phyloP scores from a whole-genome alignment of 108 stramenopile genomes.

The Cyclotella atomus region DNA sequence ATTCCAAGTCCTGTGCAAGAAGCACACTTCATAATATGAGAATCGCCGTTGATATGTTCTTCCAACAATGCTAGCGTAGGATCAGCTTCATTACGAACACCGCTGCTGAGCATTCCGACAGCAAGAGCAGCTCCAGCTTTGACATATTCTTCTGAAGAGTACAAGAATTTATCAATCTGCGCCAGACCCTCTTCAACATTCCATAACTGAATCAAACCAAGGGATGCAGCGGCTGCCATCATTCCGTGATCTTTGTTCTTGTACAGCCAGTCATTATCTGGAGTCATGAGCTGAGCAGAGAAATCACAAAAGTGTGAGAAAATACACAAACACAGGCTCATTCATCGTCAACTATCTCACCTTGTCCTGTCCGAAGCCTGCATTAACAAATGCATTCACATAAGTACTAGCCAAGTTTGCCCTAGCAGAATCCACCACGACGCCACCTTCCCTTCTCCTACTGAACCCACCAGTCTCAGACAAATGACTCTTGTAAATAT shows the following conservation, averaged over 20 bases:
- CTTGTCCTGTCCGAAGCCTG: slow-evolving; percentile 96
- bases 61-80: slow-evolving; percentile 94
- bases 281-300: slow-evolving; percentile 69
- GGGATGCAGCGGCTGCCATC: slow-evolving; percentile 96
- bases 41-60: slow-evolving; percentile 90
- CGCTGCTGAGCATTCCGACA: slow-evolving; percentile 94
- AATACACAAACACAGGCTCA: not conserved
- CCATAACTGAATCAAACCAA: slow-evolving; percentile 97
- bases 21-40: slow-evolving; percentile 88
- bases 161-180: slow-evolving; percentile 97
- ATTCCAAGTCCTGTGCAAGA: slow-evolving; percentile 95
- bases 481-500: slow-evolving; percentile 99
- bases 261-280: slow-evolving; percentile 93
- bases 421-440: slow-evolving; percentile 95
- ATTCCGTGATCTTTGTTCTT: slow-evolving; percentile 99
- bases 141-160: slow-evolving; percentile 95
- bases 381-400: slow-evolving; percentile 99
- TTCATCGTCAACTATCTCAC: not conserved
- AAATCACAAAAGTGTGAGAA: not conserved
- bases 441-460: slow-evolving; percentile 82
- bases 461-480: slow-evolving; percentile 94
- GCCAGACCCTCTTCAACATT: slow-evolving; percentile 99
- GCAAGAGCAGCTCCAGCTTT: slow-evolving; percentile 98
- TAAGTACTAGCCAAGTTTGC: slow-evolving; percentile 98
- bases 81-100: slow-evolving; percentile 97